phyloP scores from a whole-genome alignment of 257 asterid genomes.

The Plantago ovata region DNA sequence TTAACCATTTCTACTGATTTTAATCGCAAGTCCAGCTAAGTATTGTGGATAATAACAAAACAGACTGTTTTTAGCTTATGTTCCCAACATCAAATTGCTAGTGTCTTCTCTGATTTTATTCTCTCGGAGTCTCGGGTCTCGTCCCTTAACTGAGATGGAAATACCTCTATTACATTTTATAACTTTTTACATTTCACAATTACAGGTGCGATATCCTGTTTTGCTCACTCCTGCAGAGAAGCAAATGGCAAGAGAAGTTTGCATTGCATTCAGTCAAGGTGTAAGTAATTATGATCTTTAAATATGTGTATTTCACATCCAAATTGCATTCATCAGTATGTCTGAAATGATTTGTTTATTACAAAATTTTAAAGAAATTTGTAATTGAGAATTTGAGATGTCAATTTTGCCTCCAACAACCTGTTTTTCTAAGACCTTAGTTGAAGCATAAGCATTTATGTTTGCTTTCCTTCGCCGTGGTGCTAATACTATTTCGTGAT shows the following conservation, averaged over 20 bases:
- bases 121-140: too few relatives aligned
- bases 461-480: too few relatives aligned
- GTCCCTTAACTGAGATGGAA: slow-evolving; percentile 2
- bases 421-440: too few relatives aligned
- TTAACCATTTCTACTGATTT: neutral
- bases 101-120: slow-evolving; percentile 15
- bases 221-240: slow-evolving; percentile 93
- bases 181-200: slow-evolving; percentile 1
- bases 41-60: slow-evolving; percentile 4
- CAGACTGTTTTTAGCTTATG: slow-evolving; percentile 10
- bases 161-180: slow-evolving; percentile 2
- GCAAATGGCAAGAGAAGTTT: slow-evolving; percentile 95
- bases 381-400: neutral
- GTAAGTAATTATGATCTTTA: slow-evolving; percentile 47
- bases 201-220: slow-evolving; percentile 97
- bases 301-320: neutral
- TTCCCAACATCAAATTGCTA: slow-evolving; percentile 14
- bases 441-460: too few relatives aligned
- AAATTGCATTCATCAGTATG: neutral
- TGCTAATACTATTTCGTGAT: too few relatives aligned
- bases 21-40: neutral
- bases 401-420: neutral
- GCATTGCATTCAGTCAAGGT: slow-evolving; percentile 93
- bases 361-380: neutral
- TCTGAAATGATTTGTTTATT: neutral